A percentile compares a stretch with the other conserved stretches of the same genome.
Evolutionary conservation across 805 yeast species (phyloP).

Genomic region (Lipomyces orientalis): DNA sequence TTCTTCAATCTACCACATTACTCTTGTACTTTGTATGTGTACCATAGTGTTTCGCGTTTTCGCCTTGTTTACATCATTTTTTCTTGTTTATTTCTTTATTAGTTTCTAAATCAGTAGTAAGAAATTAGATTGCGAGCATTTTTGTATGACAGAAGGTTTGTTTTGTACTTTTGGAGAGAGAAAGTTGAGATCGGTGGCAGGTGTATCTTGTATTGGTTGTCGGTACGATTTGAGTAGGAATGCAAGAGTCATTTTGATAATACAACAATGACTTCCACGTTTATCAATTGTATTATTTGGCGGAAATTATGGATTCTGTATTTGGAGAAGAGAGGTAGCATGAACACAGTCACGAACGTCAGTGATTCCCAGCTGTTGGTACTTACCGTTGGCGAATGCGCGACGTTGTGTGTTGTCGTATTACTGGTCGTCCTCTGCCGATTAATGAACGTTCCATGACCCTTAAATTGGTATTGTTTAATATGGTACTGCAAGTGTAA

Average conservation of each 20-base stretch:
- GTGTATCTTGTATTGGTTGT: background rate
- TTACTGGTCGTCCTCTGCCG: background rate
- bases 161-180: background rate
- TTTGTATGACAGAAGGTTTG: background rate
- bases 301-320: background rate
- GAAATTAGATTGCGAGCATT: background rate
- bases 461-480: background rate
- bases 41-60: background rate
- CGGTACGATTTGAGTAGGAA: background rate
- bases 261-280: background rate
- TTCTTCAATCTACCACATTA: background rate
- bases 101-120: background rate
- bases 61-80: background rate
- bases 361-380: no score
- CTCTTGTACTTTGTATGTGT: background rate
- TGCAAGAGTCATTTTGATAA: background rate
- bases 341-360: background rate
- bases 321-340: no score
- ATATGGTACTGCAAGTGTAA: background rate
- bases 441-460: background rate
- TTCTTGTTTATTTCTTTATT: background rate
- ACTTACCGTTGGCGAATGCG: no score
- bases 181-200: background rate
- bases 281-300: background rate
- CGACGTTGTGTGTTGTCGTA: no score